These are phyloP conservation scores for Gentiana macrophylla DNA, from an alignment of 257 asterid species.

Conservation along the genomic window DNA sequence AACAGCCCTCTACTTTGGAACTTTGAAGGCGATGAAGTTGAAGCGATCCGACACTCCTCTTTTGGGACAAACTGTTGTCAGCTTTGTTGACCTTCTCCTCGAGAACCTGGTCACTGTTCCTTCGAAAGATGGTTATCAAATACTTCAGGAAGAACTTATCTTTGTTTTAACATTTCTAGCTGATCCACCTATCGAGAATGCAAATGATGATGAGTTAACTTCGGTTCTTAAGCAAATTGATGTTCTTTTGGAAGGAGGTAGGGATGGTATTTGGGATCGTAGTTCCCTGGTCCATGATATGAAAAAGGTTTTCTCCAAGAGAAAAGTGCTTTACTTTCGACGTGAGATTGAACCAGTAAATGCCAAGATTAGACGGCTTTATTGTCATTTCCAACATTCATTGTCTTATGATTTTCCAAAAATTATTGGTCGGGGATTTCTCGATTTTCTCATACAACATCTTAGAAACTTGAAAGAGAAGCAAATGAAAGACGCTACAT, in stretches of 20 bases:
- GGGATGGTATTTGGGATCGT: not conserved
- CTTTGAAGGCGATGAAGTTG: not conserved
- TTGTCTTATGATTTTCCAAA: not conserved
- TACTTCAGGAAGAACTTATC: conserved; percentile 4
- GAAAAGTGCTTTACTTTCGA: not conserved
- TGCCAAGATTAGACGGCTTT: not conserved
- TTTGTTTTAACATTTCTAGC: not conserved
- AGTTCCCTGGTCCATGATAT: too few relatives aligned
- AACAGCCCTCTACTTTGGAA: not conserved
- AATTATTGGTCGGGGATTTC: not conserved
- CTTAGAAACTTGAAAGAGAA: not conserved
- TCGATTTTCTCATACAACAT: not conserved
- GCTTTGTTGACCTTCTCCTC: conserved; percentile 2
- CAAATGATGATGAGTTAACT: not conserved
- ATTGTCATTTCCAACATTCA: not conserved
- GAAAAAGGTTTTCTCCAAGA: not conserved
- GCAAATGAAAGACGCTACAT: not conserved
- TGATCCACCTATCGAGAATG: not conserved
- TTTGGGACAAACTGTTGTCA: not conserved
- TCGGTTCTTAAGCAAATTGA: too few relatives aligned
- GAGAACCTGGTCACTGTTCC: not conserved
- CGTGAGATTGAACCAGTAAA: not conserved
- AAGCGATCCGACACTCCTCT: not conserved
- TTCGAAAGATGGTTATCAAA: not conserved
- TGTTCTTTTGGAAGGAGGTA: not conserved